Conservation (phyloP, 116 monocot species). For the Dioscorea cayenensis region DNA sequence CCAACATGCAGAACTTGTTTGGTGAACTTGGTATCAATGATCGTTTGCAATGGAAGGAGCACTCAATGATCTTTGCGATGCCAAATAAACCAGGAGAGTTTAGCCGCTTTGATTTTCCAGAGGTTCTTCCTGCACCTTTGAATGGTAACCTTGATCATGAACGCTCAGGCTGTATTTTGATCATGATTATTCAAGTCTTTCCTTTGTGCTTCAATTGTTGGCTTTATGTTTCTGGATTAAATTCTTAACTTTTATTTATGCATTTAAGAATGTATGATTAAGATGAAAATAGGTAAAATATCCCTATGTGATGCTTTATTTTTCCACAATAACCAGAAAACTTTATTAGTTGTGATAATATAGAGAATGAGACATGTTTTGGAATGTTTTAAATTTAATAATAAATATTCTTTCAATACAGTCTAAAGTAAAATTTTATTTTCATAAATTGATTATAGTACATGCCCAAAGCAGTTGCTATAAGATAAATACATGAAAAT, state of each 20-base stretch:
- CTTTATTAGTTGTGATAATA: background rate
- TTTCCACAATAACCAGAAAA: background rate
- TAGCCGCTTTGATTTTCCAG: slow-evolving; percentile 97
- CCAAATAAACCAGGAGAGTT: slow-evolving; percentile 93
- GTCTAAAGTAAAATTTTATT: too few relatives aligned
- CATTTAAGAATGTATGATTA: background rate
- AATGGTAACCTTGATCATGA: slow-evolving; percentile 38
- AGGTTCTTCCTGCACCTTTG: slow-evolving; percentile 82
- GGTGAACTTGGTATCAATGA: slow-evolving; percentile 97
- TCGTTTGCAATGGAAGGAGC: slow-evolving; percentile 94
- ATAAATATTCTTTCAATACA: too few relatives aligned
- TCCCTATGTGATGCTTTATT: background rate
- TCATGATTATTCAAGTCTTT: background rate
- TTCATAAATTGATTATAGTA: too few relatives aligned
- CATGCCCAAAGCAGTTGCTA: background rate
- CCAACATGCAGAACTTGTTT: slow-evolving; percentile 97
- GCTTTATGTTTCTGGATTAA: background rate
- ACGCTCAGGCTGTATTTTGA: background rate
- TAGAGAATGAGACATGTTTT: background rate
- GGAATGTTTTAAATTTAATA: too few relatives aligned
- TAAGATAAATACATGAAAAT: background rate
- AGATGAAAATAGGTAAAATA: background rate
- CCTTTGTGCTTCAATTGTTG: background rate
- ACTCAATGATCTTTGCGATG: slow-evolving; percentile 99
- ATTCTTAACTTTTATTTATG: background rate